phyloP scores from a whole-genome alignment of 352 stramenopile genomes.

The Aphanomyces invadans region DNA sequence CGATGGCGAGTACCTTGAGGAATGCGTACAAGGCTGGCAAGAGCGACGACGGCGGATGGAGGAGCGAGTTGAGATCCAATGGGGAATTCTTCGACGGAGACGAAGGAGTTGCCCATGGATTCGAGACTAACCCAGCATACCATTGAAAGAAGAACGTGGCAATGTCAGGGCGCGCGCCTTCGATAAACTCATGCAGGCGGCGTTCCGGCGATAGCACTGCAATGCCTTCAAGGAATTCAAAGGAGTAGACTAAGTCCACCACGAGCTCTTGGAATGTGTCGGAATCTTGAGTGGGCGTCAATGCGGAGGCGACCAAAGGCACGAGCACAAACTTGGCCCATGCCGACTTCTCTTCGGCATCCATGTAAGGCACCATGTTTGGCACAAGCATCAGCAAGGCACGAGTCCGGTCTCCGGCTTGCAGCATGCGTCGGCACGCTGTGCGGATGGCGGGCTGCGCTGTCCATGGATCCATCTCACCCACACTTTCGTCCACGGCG shows the following conservation, averaged over 20 bases:
- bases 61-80: conserved; percentile 22
- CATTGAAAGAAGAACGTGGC: conserved; percentile 55
- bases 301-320: conserved; percentile 1
- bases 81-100: not conserved
- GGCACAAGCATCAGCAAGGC: not conserved
- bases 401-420: not conserved
- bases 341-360: not conserved
- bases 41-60: conserved; percentile 44
- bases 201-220: conserved; percentile 59
- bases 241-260: not conserved
- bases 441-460: not conserved
- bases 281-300: too few relatives aligned
- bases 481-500: too few relatives aligned
- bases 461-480: not conserved
- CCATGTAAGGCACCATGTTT: conserved; percentile 5
- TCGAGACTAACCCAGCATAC: conserved; percentile 62
- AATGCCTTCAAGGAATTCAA: conserved; percentile 74
- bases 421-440: not conserved
- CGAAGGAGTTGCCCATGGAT: conserved; percentile 43
- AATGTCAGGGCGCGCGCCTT: conserved; percentile 33
- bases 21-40: conserved; percentile 57
- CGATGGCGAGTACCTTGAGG: conserved; percentile 31
- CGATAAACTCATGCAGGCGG: conserved; percentile 53
- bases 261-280: not conserved
- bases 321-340: conserved; percentile 10